These are phyloP conservation scores for Aspergillus ellipticus DNA, from an alignment of 495 filamentous ascomycete genomes.

Conservation along the genomic window DNA sequence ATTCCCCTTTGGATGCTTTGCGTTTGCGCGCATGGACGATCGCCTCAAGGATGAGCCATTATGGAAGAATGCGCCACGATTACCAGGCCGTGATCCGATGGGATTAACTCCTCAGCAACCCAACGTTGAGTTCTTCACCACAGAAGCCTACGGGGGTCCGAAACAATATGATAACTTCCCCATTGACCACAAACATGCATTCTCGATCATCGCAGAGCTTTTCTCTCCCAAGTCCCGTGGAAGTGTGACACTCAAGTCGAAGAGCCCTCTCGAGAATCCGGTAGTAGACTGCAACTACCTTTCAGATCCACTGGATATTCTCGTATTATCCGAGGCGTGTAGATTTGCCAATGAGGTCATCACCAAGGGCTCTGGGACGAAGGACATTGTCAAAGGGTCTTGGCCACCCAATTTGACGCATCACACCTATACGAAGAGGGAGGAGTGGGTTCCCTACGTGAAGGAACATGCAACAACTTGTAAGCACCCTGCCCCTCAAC, in stretches of 20 bases:
- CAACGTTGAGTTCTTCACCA: constrained; percentile 50
- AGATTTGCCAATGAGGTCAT: constrained; percentile 53
- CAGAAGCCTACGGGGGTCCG: constrained; percentile 51
- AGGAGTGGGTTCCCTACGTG: constrained; percentile 47
- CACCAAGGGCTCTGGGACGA: constrained; percentile 48
- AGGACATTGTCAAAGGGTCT: constrained; percentile 53
- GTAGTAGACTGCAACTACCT: constrained; percentile 51
- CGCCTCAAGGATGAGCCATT: constrained; percentile 42
- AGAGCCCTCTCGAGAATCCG: constrained; percentile 37
- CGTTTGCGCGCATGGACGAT: constrained; percentile 48
- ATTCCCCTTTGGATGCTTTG: constrained; percentile 53
- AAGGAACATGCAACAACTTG: constrained; percentile 52
- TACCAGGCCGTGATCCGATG: constrained; percentile 50
- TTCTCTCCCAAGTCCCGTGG: constrained; percentile 42
- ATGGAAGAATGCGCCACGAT: constrained; percentile 37
- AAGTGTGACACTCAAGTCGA: constrained; percentile 32
- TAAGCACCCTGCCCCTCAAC: constrained; percentile 20
- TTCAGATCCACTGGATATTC: constrained; percentile 43
- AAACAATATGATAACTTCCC: constrained; percentile 48
- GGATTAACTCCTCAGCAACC: constrained; percentile 45
- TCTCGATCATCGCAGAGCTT: constrained; percentile 40
- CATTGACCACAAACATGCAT: constrained; percentile 37
- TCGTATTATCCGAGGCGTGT: constrained; percentile 48
- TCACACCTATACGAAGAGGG: constrained; percentile 42
- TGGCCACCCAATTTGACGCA: constrained; percentile 47